Evolutionary conservation across 2,329 filamentous ascomycete genomes (phyloP).

Genomic region (Microdochium paspali): DNA sequence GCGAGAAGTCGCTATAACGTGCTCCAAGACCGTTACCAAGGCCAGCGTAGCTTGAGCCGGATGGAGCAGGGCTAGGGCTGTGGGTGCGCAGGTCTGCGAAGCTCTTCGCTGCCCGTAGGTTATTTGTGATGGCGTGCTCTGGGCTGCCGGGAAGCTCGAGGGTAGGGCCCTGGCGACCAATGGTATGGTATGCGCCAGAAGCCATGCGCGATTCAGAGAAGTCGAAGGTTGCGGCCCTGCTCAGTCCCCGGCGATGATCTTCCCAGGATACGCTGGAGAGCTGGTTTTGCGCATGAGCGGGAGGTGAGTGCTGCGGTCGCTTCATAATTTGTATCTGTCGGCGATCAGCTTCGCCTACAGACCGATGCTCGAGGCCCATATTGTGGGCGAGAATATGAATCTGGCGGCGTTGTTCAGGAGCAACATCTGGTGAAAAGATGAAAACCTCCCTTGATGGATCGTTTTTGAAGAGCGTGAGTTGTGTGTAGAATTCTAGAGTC

Average conservation of each 20-base stretch:
- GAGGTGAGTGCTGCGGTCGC: slow-evolving; percentile 42
- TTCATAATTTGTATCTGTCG: slow-evolving; percentile 88
- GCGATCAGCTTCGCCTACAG: slow-evolving; percentile 77
- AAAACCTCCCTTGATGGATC: slow-evolving; percentile 69
- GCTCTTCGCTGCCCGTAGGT: slow-evolving; percentile 87
- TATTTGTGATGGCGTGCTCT: slow-evolving; percentile 57
- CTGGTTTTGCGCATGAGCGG: slow-evolving; percentile 44
- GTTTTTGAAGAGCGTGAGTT: slow-evolving; percentile 81
- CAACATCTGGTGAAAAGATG: slow-evolving; percentile 72
- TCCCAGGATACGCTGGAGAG: slow-evolving; percentile 59
- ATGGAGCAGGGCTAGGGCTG: slow-evolving; percentile 85
- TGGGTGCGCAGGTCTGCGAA: slow-evolving; percentile 93
- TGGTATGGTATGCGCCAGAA: slow-evolving; percentile 61
- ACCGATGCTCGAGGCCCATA: slow-evolving; percentile 85
- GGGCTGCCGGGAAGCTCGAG: slow-evolving; percentile 80
- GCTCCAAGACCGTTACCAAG: slow-evolving; percentile 37
- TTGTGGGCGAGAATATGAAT: slow-evolving; percentile 94
- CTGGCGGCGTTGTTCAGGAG: slow-evolving; percentile 76
- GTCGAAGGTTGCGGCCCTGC: slow-evolving; percentile 93
- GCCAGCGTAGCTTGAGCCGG: slow-evolving; percentile 68
- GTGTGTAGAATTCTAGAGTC: slow-evolving; percentile 80
- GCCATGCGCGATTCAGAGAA: slow-evolving; percentile 68
- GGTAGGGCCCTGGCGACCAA: slow-evolving; percentile 77
- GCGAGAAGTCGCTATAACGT: slow-evolving; percentile 21
- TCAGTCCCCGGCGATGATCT: slow-evolving; percentile 73